These are phyloP conservation scores for Suillus lakei DNA, from an alignment of 768 basidiomycete genomes.

Conservation along the genomic window DNA sequence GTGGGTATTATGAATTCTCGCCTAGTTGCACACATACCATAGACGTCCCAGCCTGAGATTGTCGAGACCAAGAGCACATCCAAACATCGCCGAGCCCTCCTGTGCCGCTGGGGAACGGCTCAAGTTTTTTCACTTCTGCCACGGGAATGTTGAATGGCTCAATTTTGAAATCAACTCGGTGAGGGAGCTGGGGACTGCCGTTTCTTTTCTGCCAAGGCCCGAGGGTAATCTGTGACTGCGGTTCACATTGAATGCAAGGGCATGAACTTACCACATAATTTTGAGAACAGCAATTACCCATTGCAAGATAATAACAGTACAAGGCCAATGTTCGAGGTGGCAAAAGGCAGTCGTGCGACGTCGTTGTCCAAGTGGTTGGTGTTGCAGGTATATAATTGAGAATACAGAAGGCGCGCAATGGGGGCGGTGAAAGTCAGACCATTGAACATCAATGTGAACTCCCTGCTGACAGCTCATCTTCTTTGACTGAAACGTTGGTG, in stretches of 20 bases:
- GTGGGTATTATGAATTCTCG: not conserved
- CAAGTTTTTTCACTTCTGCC: not conserved
- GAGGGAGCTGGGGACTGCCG: not conserved
- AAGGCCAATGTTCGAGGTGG: not conserved
- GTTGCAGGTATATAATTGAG: not conserved
- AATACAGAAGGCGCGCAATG: not conserved
- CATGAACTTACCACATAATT: not conserved
- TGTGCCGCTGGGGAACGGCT: not conserved
- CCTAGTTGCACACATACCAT: not conserved
- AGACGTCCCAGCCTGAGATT: not conserved
- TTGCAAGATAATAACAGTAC: not conserved
- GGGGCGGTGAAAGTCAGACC: not conserved
- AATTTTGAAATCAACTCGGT: not conserved
- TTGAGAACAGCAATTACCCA: not conserved
- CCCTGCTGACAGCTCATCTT: not conserved
- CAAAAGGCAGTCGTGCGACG: not conserved
- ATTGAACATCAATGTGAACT: not conserved
- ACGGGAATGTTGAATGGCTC: not conserved
- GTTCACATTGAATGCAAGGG: not conserved
- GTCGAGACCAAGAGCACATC: conserved; percentile 7
- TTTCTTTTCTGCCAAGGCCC: not conserved
- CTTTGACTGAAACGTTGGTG: not conserved
- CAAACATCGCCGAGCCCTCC: conserved; percentile 15
- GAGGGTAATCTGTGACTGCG: not conserved
- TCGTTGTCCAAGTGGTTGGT: not conserved